These are phyloP conservation scores for Eucalyptus urophylla DNA, from an alignment of 345 rosid genomes.

Conservation along the genomic window DNA sequence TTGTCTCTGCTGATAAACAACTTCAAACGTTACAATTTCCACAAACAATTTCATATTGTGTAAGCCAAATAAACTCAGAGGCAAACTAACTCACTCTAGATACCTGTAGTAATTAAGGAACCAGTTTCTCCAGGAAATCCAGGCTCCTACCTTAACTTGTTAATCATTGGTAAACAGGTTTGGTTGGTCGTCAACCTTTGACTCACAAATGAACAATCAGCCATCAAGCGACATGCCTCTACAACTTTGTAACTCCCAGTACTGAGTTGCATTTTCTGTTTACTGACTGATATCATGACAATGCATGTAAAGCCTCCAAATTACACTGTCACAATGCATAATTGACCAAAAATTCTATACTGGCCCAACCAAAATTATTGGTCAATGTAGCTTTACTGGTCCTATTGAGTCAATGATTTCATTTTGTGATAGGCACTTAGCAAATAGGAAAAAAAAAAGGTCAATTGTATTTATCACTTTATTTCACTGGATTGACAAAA, in stretches of 20 bases:
- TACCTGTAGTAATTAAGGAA: background rate
- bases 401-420: background rate
- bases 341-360: background rate
- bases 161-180: background rate
- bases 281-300: background rate
- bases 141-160: background rate
- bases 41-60: background rate
- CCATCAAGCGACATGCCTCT: background rate
- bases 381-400: background rate
- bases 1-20: background rate
- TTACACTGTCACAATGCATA: background rate
- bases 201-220: background rate
- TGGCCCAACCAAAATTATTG: background rate
- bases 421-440: background rate
- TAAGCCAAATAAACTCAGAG: background rate
- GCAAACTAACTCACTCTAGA: background rate
- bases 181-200: background rate
- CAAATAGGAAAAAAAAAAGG: background rate
- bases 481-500: background rate
- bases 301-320: background rate
- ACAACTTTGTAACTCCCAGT: background rate
- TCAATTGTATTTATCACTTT: background rate
- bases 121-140: background rate
- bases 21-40: background rate
- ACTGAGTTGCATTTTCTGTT: background rate